Evolutionary conservation across 2,329 filamentous ascomycete species (phyloP).

Genomic region (Colletotrichum lupini): DNA sequence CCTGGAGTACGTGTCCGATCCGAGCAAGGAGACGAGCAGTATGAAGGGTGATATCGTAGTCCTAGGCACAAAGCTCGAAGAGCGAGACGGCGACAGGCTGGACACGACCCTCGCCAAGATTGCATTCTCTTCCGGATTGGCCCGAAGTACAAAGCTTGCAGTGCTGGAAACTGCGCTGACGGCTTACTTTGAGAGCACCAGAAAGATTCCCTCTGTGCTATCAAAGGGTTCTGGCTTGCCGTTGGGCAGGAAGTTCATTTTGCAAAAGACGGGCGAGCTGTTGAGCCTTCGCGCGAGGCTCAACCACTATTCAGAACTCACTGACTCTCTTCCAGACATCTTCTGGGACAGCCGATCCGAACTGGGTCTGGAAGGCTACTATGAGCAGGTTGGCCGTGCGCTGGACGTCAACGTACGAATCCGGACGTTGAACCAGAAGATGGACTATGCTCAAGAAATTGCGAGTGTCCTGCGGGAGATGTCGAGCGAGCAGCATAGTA

Average conservation of each 20-base stretch:
- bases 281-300: conserved; percentile 89
- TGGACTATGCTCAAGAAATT: conserved; percentile 98
- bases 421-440: conserved; percentile 92
- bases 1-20: conserved; percentile 86
- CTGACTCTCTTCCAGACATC: conserved; percentile 92
- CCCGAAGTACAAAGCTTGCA: conserved; percentile 91
- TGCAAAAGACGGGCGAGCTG: conserved; percentile 93
- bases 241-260: conserved; percentile 76
- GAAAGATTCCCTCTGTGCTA: conserved; percentile 82
- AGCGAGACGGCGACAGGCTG: conserved; percentile 55
- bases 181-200: conserved; percentile 88
- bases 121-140: conserved; percentile 94
- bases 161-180: conserved; percentile 87
- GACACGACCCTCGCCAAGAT: conserved; percentile 87
- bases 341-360: conserved; percentile 96
- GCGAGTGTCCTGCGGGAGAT: conserved; percentile 88
- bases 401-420: conserved; percentile 94
- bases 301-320: conserved; percentile 96
- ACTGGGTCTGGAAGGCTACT: conserved; percentile 91
- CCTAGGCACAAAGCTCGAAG: conserved; percentile 78
- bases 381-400: conserved; percentile 90
- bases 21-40: conserved; percentile 75
- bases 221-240: conserved; percentile 66
- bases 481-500: conserved; percentile 89
- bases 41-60: conserved; percentile 91